Percentiles rank a stretch among this genome's conserved stretches.
Conservation (phyloP, 192 early-diverging fungal genomes). For the Phlyctochytrium bullatum region DNA sequence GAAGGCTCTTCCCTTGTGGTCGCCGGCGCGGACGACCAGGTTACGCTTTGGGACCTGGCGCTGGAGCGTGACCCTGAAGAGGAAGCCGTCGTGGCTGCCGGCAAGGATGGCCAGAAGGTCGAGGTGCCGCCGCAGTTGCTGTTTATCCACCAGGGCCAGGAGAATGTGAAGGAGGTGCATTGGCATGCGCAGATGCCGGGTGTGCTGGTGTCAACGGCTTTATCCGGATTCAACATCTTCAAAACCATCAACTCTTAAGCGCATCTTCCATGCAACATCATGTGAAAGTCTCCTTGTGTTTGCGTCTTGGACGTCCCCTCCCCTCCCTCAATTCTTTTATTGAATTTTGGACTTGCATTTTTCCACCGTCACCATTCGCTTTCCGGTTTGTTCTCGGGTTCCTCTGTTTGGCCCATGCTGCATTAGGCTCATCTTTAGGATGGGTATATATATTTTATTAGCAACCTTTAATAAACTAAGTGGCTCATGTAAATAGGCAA, state of each 20-base stretch:
- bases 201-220: constrained; percentile 79
- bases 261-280: too few species aligned
- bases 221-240: constrained; percentile 92
- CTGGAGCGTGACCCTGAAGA: constrained; percentile 95
- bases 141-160: constrained; percentile 83
- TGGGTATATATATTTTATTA: too few species aligned
- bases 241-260: constrained; percentile 83
- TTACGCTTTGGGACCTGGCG: constrained; percentile 97
- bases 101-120: constrained; percentile 56
- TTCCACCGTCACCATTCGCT: too few species aligned
- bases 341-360: too few species aligned
- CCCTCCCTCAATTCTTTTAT: too few species aligned
- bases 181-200: constrained; percentile 97
- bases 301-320: too few species aligned
- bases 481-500: too few species aligned
- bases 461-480: too few species aligned
- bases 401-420: too few species aligned
- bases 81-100: constrained; percentile 36
- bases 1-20: constrained; percentile 91
- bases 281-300: too few species aligned
- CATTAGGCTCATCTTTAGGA: too few species aligned
- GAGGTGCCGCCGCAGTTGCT: constrained; percentile 92
- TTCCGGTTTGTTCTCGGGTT: too few species aligned
- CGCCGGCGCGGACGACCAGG: constrained; percentile 90
- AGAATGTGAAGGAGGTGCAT: constrained; percentile 92